A percentile compares a stretch with the other conserved stretches of the same genome.
Conservation (phyloP, 2,329 filamentous ascomycete species). For the Alternaria sp. region DNA sequence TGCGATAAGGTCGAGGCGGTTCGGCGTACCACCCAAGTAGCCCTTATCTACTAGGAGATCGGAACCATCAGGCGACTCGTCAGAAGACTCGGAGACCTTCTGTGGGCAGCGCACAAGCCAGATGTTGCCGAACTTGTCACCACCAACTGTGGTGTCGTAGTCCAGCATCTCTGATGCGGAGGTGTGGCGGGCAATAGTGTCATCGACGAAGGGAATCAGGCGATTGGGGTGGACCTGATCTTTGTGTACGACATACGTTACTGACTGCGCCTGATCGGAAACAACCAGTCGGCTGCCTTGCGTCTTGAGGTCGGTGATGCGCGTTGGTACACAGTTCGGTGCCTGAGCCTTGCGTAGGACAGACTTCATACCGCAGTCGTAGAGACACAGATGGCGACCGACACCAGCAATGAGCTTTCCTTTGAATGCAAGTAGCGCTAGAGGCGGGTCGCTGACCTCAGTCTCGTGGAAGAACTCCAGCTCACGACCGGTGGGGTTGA, state of each 20-base stretch:
- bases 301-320: slow-evolving; percentile 89
- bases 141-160: slow-evolving; percentile 93
- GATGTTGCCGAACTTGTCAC: slow-evolving; percentile 97
- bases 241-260: slow-evolving; percentile 94
- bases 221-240: slow-evolving; percentile 77
- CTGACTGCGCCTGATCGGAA: slow-evolving; percentile 89
- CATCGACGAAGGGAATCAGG: slow-evolving; percentile 91
- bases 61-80: slow-evolving; percentile 88
- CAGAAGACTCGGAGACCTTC: slow-evolving; percentile 86
- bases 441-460: slow-evolving; percentile 85
- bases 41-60: slow-evolving; percentile 90
- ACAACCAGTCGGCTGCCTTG: slow-evolving; percentile 92
- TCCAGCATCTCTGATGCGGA: slow-evolving; percentile 93
- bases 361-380: slow-evolving; percentile 92
- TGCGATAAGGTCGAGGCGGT: slow-evolving; percentile 82
- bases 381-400: slow-evolving; percentile 82
- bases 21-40: slow-evolving; percentile 89
- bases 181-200: slow-evolving; percentile 88
- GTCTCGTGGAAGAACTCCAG: slow-evolving; percentile 98
- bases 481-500: slow-evolving; percentile 84
- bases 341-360: slow-evolving; percentile 91
- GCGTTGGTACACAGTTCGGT: slow-evolving; percentile 72
- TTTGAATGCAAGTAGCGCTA: slow-evolving; percentile 92
- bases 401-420: slow-evolving; percentile 87
- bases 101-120: slow-evolving; percentile 89